Evolutionary conservation across 2,329 filamentous ascomycete genomes (phyloP).

Genomic region (Botrytis hyacinthi): DNA sequence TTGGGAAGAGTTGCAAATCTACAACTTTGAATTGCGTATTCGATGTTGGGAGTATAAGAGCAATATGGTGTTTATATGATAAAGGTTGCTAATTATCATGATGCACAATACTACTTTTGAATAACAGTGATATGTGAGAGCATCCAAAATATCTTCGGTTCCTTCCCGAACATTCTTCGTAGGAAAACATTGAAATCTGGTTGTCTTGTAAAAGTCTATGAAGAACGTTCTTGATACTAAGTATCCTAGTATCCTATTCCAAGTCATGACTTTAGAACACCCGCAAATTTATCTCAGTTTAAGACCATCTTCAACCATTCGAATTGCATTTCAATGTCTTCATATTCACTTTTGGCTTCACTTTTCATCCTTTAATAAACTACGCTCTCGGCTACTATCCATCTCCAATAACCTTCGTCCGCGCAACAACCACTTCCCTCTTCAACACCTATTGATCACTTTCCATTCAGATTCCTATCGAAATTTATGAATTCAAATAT

Average conservation of each 20-base stretch:
- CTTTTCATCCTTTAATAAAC: not conserved
- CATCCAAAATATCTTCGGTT: not conserved
- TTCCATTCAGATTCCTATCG: not conserved
- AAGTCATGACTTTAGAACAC: not conserved
- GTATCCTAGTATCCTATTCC: not conserved
- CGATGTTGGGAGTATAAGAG: not conserved
- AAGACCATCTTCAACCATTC: not conserved
- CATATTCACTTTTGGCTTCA: constrained; percentile 1
- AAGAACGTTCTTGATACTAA: not conserved
- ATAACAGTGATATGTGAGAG: not conserved
- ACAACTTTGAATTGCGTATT: not conserved
- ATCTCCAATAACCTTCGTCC: not conserved
- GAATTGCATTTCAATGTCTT: not conserved
- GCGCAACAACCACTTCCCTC: not conserved
- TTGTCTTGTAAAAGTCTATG: not conserved
- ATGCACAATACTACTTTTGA: not conserved
- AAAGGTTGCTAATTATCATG: not conserved
- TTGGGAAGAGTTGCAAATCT: not conserved
- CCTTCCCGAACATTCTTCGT: not conserved
- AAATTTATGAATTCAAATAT: not conserved
- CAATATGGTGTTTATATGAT: not conserved
- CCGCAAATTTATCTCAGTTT: not conserved
- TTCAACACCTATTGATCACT: not conserved
- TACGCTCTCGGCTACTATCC: not conserved
- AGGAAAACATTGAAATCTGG: not conserved